A percentile compares a stretch with the other conserved stretches of the same genome.
phyloP scores from a whole-genome alignment of 306 rosid genomes.

The Betula pendula region DNA sequence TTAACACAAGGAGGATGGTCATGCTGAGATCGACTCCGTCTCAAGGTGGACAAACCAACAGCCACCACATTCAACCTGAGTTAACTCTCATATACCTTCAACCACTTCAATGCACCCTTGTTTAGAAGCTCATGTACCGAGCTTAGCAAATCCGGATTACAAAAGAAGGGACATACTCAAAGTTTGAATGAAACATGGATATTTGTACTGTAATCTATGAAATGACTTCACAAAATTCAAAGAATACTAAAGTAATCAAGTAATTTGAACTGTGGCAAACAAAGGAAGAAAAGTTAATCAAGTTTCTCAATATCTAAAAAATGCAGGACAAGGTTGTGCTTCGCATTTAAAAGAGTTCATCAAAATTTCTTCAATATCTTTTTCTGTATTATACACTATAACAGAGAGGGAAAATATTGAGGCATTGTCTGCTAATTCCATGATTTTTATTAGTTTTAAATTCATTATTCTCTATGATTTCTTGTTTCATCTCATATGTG shows the following conservation, averaged over 20 bases:
- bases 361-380: not conserved
- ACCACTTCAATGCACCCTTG: not conserved
- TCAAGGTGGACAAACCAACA: not conserved
- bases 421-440: not conserved
- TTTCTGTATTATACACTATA: not conserved
- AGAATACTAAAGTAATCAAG: slow-evolving; percentile 3
- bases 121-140: not conserved
- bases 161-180: not conserved
- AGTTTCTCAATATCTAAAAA: not conserved
- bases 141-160: not conserved
- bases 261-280: not conserved
- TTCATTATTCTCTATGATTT: not conserved
- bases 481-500: not conserved
- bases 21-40: not conserved
- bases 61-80: not conserved
- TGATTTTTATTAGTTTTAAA: not conserved
- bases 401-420: not conserved
- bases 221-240: not conserved
- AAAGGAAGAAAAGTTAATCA: not conserved
- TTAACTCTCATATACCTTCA: not conserved
- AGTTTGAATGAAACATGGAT: not conserved
- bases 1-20: not conserved
- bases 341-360: not conserved
- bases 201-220: not conserved
- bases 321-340: not conserved